Evolutionary conservation across 1,284 basidiomycete species (phyloP), one percentile per base, ranked within the genome.

Genomic region (Pholiota adiposa): DNA sequence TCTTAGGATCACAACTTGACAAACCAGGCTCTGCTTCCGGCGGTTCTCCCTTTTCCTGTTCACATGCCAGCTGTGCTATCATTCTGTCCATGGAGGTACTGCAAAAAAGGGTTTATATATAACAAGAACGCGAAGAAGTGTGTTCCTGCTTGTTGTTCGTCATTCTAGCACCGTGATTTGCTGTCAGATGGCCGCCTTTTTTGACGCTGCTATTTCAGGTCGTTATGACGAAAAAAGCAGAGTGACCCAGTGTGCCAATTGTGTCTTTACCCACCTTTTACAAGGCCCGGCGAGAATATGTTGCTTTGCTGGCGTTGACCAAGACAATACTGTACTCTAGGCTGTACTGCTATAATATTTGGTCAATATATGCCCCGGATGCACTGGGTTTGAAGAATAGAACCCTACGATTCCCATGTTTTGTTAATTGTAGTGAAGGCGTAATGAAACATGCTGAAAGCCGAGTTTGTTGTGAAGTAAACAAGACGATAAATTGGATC

Each of bases 401-500:
- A n/a, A 19, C 19, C 40, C 9, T 43, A 12, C 3, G 19, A 43
- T 6, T 23, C 19, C 38, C 19, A 23, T 23, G 19, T 43, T 23
- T 43, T 9, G 7, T 43, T 9, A 19, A 21, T 7, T 18, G 38
- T 40, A 40, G n/a, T 40, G n/a, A n/a, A n/a, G n/a, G 40, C 18
- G 19, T 21, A 43, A 43, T 43, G 11, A 21, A 43, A 0, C 19
- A 7, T 21, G 5, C 21, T n/a, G 19, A 18, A 21, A 9, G 16
- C 3, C 3, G 40, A 43, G 19, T 43, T 43, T 43, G 40, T 43
- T 43, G 40, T 43, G 4, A 11, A 38, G 53, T 38, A 55, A 55
- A 55, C 54, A 55, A 41, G 16, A 46, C 36, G 53, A 54, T 43
- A 48, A 48, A 48, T 48, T 48, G 46, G 25, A 48, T 43, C 11